phyloP scores from a whole-genome alignment of 768 basidiomycete genomes.

The Tulasnella sp. region DNA sequence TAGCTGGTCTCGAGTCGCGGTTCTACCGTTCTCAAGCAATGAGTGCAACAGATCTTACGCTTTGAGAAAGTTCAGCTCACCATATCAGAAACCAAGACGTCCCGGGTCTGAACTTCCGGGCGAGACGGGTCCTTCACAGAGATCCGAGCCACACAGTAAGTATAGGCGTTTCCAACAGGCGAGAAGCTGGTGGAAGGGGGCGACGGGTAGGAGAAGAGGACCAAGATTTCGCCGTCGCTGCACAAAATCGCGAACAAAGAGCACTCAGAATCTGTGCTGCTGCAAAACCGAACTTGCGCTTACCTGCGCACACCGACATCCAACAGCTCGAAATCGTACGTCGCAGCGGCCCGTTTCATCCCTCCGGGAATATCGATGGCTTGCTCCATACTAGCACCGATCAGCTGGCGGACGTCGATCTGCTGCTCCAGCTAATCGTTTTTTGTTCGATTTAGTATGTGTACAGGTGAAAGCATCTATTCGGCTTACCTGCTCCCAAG shows the following conservation, averaged over 20 bases:
- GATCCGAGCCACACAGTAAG: neutral
- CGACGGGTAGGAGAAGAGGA: slow-evolving; percentile 1
- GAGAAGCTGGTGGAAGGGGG: neutral
- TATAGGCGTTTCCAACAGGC: neutral
- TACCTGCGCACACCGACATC: neutral
- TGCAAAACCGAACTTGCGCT: too few relatives aligned
- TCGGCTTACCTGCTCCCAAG: slow-evolving; percentile 13
- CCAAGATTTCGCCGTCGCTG: slow-evolving; percentile 3
- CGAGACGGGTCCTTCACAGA: neutral
- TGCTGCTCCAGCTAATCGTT: neutral
- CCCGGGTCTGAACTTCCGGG: neutral
- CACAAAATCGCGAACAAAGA: neutral
- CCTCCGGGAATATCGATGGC: neutral
- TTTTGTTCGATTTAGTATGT: neutral
- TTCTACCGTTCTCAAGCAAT: neutral
- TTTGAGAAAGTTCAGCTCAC: neutral
- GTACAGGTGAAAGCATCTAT: too few relatives aligned
- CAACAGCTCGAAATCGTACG: neutral
- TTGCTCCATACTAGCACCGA: neutral
- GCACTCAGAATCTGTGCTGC: too few relatives aligned
- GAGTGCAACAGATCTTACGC: neutral
- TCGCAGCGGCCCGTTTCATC: neutral
- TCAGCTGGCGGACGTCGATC: neutral
- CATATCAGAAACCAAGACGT: neutral
- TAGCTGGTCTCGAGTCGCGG: slow-evolving; percentile 2